Percentiles rank a stretch among this genome's conserved stretches.
phyloP scores from a whole-genome alignment of 1,139 yeast genomes.

The Geotrichum macrosporum region DNA sequence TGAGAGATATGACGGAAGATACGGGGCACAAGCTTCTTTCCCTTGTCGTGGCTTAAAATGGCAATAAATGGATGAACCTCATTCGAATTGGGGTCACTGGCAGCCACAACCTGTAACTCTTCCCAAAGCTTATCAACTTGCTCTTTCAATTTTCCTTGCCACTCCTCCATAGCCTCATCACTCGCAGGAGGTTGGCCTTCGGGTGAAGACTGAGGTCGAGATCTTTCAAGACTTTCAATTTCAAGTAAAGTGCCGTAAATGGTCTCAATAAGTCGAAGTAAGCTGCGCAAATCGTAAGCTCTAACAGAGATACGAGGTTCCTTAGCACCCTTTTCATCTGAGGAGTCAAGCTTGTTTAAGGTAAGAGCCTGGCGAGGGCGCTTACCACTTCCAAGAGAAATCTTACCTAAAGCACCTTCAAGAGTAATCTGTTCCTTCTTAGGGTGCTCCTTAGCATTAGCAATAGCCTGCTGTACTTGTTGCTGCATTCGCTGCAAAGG shows the following conservation, averaged over 20 bases:
- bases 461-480: conserved; percentile 94
- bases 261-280: conserved; percentile 55
- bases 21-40: conserved; percentile 84
- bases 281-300: conserved; percentile 19
- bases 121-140: conserved; percentile 58
- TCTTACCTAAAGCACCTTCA: conserved; percentile 90
- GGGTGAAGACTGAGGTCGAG: conserved; percentile 32
- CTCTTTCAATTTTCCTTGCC: conserved; percentile 34
- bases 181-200: conserved; percentile 33
- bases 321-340: not conserved
- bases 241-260: conserved; percentile 74
- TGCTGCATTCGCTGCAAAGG: conserved; percentile 98
- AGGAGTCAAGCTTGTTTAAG: conserved; percentile 41
- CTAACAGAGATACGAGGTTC: conserved; percentile 15
- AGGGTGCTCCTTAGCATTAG: conserved; percentile 88
- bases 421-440: conserved; percentile 65
- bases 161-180: conserved; percentile 29
- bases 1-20: conserved; percentile 75
- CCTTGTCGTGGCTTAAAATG: conserved; percentile 79
- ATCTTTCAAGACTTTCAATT: conserved; percentile 80
- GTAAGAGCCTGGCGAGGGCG: conserved; percentile 87
- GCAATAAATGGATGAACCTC: conserved; percentile 62
- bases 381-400: conserved; percentile 74
- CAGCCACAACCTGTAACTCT: conserved; percentile 62
- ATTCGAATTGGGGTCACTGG: conserved; percentile 43